Percentiles rank a stretch among this genome's conserved stretches.
Evolutionary conservation across 2,329 filamentous ascomycete species (phyloP).

Genomic region (Fusarium nurragi): DNA sequence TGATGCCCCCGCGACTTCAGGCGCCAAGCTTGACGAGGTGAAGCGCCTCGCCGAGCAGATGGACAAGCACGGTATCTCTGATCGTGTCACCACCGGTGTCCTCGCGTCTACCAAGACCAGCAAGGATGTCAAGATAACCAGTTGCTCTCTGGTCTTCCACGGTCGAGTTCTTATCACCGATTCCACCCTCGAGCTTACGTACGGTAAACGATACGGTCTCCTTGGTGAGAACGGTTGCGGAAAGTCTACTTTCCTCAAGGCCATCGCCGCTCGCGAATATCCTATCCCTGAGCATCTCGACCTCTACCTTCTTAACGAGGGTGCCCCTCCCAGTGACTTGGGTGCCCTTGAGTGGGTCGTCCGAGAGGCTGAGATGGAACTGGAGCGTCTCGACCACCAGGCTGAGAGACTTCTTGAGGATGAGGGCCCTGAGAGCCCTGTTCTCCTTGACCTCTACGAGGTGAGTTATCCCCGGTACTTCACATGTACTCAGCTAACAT

Average conservation of each 20-base stretch:
- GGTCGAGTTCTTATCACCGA: conserved; percentile 96
- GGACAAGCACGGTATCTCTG: conserved; percentile 95
- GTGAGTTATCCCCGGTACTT: conserved; percentile 61
- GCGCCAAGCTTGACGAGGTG: conserved; percentile 79
- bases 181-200: conserved; percentile 90
- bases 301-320: conserved; percentile 98
- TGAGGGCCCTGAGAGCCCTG: conserved; percentile 88
- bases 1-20: conserved; percentile 74
- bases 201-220: conserved; percentile 91
- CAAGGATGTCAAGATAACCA: conserved; percentile 97
- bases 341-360: conserved; percentile 98
- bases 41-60: conserved; percentile 91
- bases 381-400: conserved; percentile 86
- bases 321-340: conserved; percentile 86
- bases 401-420: conserved; percentile 92
- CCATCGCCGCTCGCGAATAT: conserved; percentile 92
- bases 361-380: conserved; percentile 89
- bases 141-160: conserved; percentile 94
- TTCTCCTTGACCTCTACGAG: conserved; percentile 95
- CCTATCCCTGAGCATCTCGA: conserved; percentile 97
- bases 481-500: conserved; percentile 29
- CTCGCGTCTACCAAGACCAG: conserved; percentile 84
- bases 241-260: conserved; percentile 97
- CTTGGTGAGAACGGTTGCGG: conserved; percentile 99
- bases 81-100: conserved; percentile 98